These are phyloP conservation scores for Termitomyces sp. DNA, from an alignment of 1,284 basidiomycete species.

Conservation along the genomic window DNA sequence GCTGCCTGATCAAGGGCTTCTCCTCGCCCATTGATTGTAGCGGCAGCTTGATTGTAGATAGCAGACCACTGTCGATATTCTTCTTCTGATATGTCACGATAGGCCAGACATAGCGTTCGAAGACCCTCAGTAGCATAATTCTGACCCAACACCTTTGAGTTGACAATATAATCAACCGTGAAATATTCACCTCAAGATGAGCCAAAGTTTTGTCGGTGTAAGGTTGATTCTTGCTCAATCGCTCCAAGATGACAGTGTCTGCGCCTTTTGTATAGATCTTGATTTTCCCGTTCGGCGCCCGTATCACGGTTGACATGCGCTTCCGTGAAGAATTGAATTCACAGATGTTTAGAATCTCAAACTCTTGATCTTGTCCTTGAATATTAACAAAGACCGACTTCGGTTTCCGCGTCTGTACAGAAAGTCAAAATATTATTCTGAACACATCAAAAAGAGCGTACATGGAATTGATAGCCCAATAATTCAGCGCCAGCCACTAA, in stretches of 20 bases:
- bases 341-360: slow-evolving; percentile 92
- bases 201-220: slow-evolving; percentile 84
- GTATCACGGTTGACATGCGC: slow-evolving; percentile 94
- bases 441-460: slow-evolving; percentile 32
- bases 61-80: slow-evolving; percentile 89
- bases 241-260: slow-evolving; percentile 93
- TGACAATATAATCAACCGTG: slow-evolving; percentile 3
- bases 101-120: slow-evolving; percentile 94
- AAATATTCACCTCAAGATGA: slow-evolving; percentile 76
- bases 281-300: slow-evolving; percentile 85
- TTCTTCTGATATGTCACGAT: slow-evolving; percentile 83
- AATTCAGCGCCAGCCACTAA: slow-evolving; percentile 92
- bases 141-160: slow-evolving; percentile 32
- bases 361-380: slow-evolving; percentile 72
- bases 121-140: slow-evolving; percentile 97
- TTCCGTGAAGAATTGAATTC: slow-evolving; percentile 99
- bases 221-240: slow-evolving; percentile 76
- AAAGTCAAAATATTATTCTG: slow-evolving; percentile 4
- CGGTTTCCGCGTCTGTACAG: slow-evolving; percentile 84
- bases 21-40: slow-evolving; percentile 87
- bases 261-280: slow-evolving; percentile 97
- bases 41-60: slow-evolving; percentile 89
- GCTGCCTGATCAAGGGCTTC: slow-evolving; percentile 94
- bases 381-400: slow-evolving; percentile 90
- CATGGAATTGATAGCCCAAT: slow-evolving; percentile 91